Conservation (phyloP, 192 early-diverging fungal species). For the Backusella tuberculispora region DNA sequence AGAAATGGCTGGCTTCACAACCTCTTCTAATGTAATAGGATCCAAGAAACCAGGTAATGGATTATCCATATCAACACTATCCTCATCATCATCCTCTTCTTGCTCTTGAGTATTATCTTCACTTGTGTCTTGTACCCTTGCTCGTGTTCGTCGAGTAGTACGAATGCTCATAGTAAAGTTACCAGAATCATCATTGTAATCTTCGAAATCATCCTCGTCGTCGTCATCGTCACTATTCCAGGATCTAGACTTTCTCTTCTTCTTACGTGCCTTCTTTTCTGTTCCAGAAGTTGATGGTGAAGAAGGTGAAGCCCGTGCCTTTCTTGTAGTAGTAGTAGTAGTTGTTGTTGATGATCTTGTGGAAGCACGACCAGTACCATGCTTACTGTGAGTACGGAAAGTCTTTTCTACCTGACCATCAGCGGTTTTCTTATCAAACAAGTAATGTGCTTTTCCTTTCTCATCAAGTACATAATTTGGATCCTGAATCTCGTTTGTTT, state of each 20-base stretch:
- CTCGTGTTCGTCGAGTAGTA: constrained; percentile 60
- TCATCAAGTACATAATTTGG: constrained; percentile 92
- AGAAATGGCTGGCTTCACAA: constrained; percentile 91
- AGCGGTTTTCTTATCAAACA: constrained; percentile 86
- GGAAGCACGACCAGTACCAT: constrained; percentile 43
- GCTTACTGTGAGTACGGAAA: constrained; percentile 79
- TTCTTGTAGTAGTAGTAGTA: background rate
- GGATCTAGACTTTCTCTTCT: constrained; percentile 51
- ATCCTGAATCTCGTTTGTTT: constrained; percentile 86
- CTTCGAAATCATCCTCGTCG: constrained; percentile 62
- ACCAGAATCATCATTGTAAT: constrained; percentile 72
- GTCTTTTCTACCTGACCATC: constrained; percentile 80
- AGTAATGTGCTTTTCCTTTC: constrained; percentile 89
- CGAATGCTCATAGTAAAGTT: constrained; percentile 62
- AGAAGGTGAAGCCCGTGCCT: constrained; percentile 22
- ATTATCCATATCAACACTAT: constrained; percentile 63
- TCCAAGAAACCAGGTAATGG: constrained; percentile 92
- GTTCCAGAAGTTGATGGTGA: constrained; percentile 44
- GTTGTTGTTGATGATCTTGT: background rate
- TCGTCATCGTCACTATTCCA: constrained; percentile 58
- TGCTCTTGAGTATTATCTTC: constrained; percentile 31
- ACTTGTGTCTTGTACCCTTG: constrained; percentile 11
- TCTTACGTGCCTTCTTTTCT: constrained; percentile 47
- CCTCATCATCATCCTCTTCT: constrained; percentile 35
- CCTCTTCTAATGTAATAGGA: constrained; percentile 91